Evolutionary conservation across 768 basidiomycete genomes (phyloP).

Genomic region (Termitomyces sp.): DNA sequence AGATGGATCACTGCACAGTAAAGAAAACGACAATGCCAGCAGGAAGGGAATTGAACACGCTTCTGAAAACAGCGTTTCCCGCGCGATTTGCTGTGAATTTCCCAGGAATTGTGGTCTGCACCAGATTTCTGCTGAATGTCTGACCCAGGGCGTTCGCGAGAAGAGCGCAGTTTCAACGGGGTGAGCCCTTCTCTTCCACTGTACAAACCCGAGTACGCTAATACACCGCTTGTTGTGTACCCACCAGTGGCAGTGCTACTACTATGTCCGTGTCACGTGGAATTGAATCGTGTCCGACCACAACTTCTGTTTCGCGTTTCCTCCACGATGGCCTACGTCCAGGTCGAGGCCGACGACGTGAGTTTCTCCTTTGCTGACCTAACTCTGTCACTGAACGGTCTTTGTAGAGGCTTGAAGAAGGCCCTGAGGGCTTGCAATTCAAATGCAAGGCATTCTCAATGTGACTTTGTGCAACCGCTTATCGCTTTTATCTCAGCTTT

Average conservation of each 20-base stretch:
- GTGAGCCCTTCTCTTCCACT: too few relatives aligned
- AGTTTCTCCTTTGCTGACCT: constrained; percentile 12
- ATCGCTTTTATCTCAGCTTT: constrained; percentile 39
- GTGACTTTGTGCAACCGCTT: background rate
- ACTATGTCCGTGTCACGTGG: background rate
- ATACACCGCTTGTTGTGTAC: too few relatives aligned
- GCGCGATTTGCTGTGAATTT: constrained; percentile 66
- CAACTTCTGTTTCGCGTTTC: constrained; percentile 6
- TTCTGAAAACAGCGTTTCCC: constrained; percentile 51
- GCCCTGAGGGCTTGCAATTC: constrained; percentile 66
- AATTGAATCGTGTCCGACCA: background rate
- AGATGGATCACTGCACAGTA: constrained; percentile 49
- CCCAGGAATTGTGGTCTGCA: constrained; percentile 38
- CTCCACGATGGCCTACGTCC: constrained; percentile 59
- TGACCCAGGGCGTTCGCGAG: too few relatives aligned
- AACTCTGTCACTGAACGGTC: background rate
- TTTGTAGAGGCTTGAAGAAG: constrained; percentile 55
- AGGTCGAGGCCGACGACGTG: constrained; percentile 70
- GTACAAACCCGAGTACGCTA: too few relatives aligned
- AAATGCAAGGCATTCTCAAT: constrained; percentile 43
- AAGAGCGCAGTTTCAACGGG: too few relatives aligned
- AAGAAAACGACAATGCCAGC: constrained; percentile 36
- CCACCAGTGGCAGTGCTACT: background rate
- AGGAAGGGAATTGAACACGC: too few relatives aligned
- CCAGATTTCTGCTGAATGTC: constrained; percentile 16